Conservation (phyloP, 2,329 filamentous ascomycete genomes). For the Cyphellophora europaea region DNA sequence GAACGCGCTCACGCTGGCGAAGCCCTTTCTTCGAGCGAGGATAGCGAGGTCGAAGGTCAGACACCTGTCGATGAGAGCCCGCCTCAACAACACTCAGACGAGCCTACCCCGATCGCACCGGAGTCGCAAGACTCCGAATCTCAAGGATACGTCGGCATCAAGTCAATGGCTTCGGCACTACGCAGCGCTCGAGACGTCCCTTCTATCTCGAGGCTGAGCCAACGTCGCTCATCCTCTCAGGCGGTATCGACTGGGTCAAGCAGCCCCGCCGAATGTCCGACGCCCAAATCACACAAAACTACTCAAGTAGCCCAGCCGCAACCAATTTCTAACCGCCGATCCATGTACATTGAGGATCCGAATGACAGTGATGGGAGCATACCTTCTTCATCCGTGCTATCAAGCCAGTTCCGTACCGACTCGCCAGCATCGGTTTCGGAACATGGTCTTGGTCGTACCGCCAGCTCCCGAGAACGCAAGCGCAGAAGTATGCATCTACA, state of each 20-base stretch:
- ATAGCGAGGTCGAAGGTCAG: constrained; percentile 13
- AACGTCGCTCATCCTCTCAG: constrained; percentile 49
- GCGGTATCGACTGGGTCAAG: constrained; percentile 73
- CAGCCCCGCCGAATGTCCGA: constrained; percentile 84
- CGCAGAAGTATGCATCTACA: constrained; percentile 79
- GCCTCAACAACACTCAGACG: constrained; percentile 5
- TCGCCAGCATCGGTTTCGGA: constrained; percentile 71
- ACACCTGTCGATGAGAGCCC: constrained; percentile 13
- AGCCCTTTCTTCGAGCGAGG: constrained; percentile 53
- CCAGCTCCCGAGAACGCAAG: constrained; percentile 73
- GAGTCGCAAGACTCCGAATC: constrained; percentile 11
- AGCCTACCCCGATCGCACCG: constrained; percentile 7
- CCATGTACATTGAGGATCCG: constrained; percentile 71
- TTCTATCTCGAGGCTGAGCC: constrained; percentile 32
- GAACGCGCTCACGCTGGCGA: constrained; percentile 78
- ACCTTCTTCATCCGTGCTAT: constrained; percentile 66
- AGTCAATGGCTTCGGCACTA: constrained; percentile 48
- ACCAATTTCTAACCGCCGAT: constrained; percentile 60
- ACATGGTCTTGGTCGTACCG: constrained; percentile 64
- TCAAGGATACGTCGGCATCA: constrained; percentile 13
- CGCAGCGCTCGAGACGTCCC: constrained; percentile 43
- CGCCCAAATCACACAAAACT: constrained; percentile 71
- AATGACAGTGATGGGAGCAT: constrained; percentile 84
- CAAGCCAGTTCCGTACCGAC: constrained; percentile 65
- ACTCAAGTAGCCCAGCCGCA: constrained; percentile 49